These are phyloP conservation scores for Crinitomyces ghanaensis DNA, from an alignment of 805 yeast species.

Conservation along the genomic window DNA sequence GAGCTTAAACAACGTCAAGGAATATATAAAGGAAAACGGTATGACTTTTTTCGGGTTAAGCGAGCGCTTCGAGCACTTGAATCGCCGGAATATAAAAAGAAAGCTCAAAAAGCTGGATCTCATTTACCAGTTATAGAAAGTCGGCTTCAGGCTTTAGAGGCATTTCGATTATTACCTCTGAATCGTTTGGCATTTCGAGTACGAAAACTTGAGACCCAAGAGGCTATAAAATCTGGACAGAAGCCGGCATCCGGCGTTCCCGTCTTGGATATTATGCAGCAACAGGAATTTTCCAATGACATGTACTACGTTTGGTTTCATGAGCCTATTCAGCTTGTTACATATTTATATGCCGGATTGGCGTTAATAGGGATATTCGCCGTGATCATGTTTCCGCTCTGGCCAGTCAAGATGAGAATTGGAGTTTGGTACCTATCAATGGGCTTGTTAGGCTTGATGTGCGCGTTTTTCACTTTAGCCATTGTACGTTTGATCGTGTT, in stretches of 20 bases:
- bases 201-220: constrained; percentile 50
- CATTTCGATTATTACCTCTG: constrained; percentile 58
- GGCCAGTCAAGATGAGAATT: constrained; percentile 84
- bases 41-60: constrained; percentile 76
- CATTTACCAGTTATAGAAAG: constrained; percentile 38
- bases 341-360: constrained; percentile 50
- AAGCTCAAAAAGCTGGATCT: constrained; percentile 33
- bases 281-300: constrained; percentile 31
- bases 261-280: constrained; percentile 28
- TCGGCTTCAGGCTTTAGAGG: constrained; percentile 46
- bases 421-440: constrained; percentile 88
- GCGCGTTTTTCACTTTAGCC: constrained; percentile 65
- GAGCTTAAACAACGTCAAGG: constrained; percentile 77
- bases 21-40: constrained; percentile 52
- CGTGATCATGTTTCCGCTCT: constrained; percentile 74
- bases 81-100: constrained; percentile 55
- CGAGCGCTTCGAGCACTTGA: constrained; percentile 70
- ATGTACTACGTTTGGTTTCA: constrained; percentile 76
- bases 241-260: constrained; percentile 54
- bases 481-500: constrained; percentile 67
- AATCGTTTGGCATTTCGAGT: constrained; percentile 68
- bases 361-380: constrained; percentile 54
- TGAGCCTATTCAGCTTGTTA: constrained; percentile 56
- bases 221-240: constrained; percentile 52
- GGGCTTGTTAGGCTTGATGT: constrained; percentile 61